A percentile compares a stretch with the other conserved stretches of the same genome.
phyloP scores from a whole-genome alignment of 1,139 yeast species.

The Zygosaccharomyces sapae region DNA sequence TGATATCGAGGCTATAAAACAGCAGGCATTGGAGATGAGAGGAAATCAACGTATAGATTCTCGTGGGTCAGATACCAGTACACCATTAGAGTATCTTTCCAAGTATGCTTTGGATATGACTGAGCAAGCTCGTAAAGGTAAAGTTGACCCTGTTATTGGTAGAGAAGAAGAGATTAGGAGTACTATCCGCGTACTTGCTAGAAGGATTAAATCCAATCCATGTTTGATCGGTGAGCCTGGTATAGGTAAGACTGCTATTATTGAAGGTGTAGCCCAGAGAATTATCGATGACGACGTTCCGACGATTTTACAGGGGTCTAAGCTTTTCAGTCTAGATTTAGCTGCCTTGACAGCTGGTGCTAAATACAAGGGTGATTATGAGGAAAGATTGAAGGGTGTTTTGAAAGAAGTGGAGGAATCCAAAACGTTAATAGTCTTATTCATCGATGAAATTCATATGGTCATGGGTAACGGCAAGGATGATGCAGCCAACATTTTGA shows the following conservation, averaged over 20 bases:
- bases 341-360: constrained; percentile 93
- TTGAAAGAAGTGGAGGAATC: constrained; percentile 89
- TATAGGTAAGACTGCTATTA: constrained; percentile 97
- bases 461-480: constrained; percentile 95
- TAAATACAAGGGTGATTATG: constrained; percentile 93
- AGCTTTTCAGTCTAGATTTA: constrained; percentile 75
- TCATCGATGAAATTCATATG: constrained; percentile 97
- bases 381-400: constrained; percentile 90
- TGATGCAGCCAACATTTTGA: constrained; percentile 93
- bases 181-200: constrained; percentile 86
- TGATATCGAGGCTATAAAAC: constrained; percentile 66
- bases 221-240: constrained; percentile 98
- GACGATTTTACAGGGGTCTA: constrained; percentile 70
- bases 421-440: constrained; percentile 76
- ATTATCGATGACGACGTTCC: constrained; percentile 96
- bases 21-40: constrained; percentile 78
- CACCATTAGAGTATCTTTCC: constrained; percentile 72
- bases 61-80: constrained; percentile 87
- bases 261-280: constrained; percentile 98
- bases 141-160: constrained; percentile 96
- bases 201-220: constrained; percentile 95
- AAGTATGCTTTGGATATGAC: constrained; percentile 94
- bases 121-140: constrained; percentile 88
- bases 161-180: constrained; percentile 97
- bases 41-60: constrained; percentile 92